These are phyloP conservation scores for Cairneyella variabilis DNA, from an alignment of 495 filamentous ascomycete genomes.

Conservation along the genomic window DNA sequence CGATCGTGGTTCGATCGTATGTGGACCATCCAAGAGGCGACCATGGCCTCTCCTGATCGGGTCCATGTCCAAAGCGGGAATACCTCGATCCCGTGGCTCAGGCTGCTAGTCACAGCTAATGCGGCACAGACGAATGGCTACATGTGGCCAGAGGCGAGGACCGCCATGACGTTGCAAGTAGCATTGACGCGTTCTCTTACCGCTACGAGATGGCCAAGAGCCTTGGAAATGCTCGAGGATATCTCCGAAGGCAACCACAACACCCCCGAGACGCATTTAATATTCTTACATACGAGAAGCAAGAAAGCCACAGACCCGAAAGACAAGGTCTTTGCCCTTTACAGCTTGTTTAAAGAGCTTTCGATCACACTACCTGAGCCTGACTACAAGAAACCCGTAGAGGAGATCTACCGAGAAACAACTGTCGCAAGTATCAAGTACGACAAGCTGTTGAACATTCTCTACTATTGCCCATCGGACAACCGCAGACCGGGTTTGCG, in stretches of 20 bases:
- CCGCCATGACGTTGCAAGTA: too few relatives aligned
- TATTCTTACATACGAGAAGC: background rate
- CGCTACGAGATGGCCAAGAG: too few relatives aligned
- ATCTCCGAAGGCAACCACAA: background rate
- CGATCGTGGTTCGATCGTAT: slow-evolving; percentile 15
- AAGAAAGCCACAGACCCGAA: background rate
- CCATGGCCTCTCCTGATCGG: background rate
- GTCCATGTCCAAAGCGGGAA: background rate
- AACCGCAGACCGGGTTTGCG: background rate
- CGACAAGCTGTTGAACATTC: background rate
- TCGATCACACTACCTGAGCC: background rate
- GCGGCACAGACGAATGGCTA: background rate
- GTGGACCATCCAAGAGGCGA: slow-evolving; percentile 15
- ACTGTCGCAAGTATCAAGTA: background rate
- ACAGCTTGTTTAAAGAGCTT: background rate
- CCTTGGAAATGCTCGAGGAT: background rate
- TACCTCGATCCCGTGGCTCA: background rate
- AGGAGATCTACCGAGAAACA: background rate
- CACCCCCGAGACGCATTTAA: background rate
- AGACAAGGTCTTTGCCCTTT: slow-evolving; percentile 6
- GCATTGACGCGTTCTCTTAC: too few relatives aligned
- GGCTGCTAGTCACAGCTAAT: background rate
- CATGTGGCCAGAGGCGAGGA: background rate
- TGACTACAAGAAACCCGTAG: slow-evolving; percentile 3
- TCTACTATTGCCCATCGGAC: background rate